Base-by-base conservation (phyloP, 805 yeast species). In the Pichia cabralensis region DNA sequence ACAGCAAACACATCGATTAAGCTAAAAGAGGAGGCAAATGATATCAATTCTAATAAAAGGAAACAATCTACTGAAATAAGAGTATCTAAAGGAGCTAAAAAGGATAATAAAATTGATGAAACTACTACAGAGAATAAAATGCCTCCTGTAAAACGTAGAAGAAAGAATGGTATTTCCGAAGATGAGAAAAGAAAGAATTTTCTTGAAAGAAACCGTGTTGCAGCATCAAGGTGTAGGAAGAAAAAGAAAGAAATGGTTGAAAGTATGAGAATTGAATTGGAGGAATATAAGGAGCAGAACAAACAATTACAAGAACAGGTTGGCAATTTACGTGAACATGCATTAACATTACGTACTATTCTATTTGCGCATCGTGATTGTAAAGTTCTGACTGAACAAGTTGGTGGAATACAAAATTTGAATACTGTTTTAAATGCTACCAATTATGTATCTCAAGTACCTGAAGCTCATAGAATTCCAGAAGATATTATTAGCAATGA, bases 181-280 rank as follows among this genome's bases (percentile, higher is more conserved):
- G 94, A 80, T 45, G 76, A 78, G 49, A 85, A 82, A 50, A 71
- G 96, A 17, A 74, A 74, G 50, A 76, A 69, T 46, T 89, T 89
- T 47, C 58, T 92, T 43, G 98, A 92, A 54, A 69, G 97, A 47
- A 92, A 92, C 56, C 67, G 98, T 39, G 76, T 89, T 10, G 98
- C 98, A 0, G 98, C 98, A 0, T 78, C 94, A n/a, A 88, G 86
- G 53, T 92, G 97, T 63, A 74, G 98, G 43, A 94, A 82, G 59
- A 71, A 97, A 22, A 92, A 92, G 66, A 92, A 92, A 62, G 85
- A 83, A 53, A 79, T 80, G 65, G 71, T 86, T 22, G 76, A 73
- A 38, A 80, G 79, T 46, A 79, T 92, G 73, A 94, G 86, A 53
- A 74, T 68, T 30, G 94, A 86, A 52, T 66, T 85, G 34, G 68